A percentile compares a stretch with the other conserved stretches of the same genome.
These are phyloP conservation scores for Acanthamoeba castellanii DNA, from an alignment of 208 protist genomes.

Conservation along the genomic window DNA sequence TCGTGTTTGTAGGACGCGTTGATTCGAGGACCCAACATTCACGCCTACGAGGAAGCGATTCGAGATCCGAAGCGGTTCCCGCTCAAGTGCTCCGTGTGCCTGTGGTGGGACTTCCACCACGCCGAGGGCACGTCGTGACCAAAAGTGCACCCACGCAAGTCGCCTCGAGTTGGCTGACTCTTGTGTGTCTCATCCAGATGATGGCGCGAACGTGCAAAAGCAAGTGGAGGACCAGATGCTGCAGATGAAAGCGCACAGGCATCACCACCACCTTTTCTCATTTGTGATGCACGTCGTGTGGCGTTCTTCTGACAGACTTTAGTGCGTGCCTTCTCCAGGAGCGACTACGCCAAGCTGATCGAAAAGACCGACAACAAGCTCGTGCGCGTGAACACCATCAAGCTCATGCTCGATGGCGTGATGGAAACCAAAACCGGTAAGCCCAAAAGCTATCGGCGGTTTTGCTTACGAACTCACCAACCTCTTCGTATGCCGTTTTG, in stretches of 20 bases:
- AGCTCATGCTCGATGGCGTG: slow-evolving; percentile 38
- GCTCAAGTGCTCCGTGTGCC: background rate
- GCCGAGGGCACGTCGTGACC: background rate
- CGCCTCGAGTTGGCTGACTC: background rate
- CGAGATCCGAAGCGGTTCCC: background rate
- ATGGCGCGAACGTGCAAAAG: background rate
- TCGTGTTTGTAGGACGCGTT: background rate
- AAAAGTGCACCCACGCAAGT: background rate
- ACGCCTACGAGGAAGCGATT: background rate
- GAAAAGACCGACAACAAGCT: background rate
- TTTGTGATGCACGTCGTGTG: background rate
- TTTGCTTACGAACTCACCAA: background rate
- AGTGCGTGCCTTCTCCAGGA: background rate
- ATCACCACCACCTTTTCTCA: background rate
- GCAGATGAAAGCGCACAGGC: background rate
- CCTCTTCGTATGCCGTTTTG: background rate
- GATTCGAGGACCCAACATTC: background rate
- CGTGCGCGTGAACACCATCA: background rate
- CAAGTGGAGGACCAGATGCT: background rate
- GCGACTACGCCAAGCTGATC: background rate
- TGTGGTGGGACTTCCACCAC: slow-evolving; percentile 43
- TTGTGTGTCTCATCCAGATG: background rate
- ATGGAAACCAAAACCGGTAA: slow-evolving; percentile 44
- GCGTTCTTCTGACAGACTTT: background rate
- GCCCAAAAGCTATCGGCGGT: background rate